A percentile compares a stretch with the other conserved stretches of the same genome.
Conservation (phyloP, 140 eudicot genomes). For the Bidens hawaiensis region DNA sequence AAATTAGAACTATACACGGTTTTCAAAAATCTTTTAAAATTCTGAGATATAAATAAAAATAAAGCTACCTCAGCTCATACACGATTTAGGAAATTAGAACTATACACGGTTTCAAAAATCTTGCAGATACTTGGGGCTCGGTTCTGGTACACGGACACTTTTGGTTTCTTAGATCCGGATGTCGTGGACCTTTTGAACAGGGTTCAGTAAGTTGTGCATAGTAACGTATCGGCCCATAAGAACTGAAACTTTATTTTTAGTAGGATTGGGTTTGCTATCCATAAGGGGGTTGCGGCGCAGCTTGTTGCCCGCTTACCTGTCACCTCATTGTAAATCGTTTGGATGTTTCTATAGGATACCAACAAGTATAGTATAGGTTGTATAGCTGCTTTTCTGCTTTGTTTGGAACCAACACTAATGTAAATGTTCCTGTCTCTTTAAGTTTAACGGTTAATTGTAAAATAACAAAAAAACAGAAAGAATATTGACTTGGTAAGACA, state of each 20-base stretch:
- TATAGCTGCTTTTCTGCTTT: conserved; percentile 59
- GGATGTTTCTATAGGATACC: too few relatives aligned
- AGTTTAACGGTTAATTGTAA: conserved; percentile 60
- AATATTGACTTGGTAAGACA: neutral
- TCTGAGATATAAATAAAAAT: neutral
- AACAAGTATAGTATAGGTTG: too few relatives aligned
- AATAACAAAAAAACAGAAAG: neutral
- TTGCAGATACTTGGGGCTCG: conserved; percentile 23
- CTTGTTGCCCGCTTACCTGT: too few relatives aligned
- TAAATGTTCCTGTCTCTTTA: conserved; percentile 59
- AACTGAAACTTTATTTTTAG: too few relatives aligned
- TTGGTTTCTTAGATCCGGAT: conserved; percentile 59
- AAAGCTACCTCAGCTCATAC: conserved; percentile 11
- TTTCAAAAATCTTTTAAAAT: conserved; percentile 9
- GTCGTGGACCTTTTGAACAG: too few relatives aligned
- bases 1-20: conserved; percentile 22
- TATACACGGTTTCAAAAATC: conserved; percentile 26
- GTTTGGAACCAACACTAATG: conserved; percentile 63
- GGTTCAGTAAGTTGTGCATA: too few relatives aligned
- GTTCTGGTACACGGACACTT: conserved; percentile 35
- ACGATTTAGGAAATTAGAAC: conserved; percentile 5
- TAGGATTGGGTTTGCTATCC: too few relatives aligned
- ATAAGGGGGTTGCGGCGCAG: too few relatives aligned
- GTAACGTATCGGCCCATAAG: too few relatives aligned
- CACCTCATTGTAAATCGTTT: too few relatives aligned